Conservation (phyloP, 331 rosid species). For the Quercus phellos region DNA sequence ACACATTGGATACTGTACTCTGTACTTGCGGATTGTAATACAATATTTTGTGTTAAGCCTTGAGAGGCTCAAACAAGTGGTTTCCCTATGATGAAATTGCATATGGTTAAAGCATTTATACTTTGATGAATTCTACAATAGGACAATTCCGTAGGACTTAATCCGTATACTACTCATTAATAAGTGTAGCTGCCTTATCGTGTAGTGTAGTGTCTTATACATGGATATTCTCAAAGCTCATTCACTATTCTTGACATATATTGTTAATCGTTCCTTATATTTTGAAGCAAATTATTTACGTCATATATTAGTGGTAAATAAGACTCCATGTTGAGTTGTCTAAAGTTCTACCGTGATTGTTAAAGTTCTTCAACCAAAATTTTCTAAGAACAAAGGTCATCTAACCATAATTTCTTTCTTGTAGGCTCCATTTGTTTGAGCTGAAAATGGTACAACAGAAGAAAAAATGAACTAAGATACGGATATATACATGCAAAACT, state of each 20-base stretch:
- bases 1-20: background rate
- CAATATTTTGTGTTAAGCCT: background rate
- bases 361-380: no score
- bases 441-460: no score
- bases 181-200: background rate
- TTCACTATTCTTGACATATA: background rate
- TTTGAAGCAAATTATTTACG: background rate
- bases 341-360: no score
- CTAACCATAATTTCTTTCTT: no score
- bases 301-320: no score
- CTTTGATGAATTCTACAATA: constrained; percentile 12
- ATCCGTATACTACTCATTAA: constrained; percentile 17
- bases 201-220: background rate
- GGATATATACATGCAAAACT: no score
- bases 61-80: background rate
- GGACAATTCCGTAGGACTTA: constrained; percentile 24
- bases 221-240: constrained; percentile 6
- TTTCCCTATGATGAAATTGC: constrained; percentile 9
- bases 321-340: no score
- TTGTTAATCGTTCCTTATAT: background rate
- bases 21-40: constrained; percentile 11
- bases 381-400: no score
- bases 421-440: no score
- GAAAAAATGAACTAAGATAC: no score
- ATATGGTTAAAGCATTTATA: constrained; percentile 10